A percentile compares a stretch with the other conserved stretches of the same genome.
Conservation (phyloP, 208 protist species). For the Trypanosomatidae sp. region DNA sequence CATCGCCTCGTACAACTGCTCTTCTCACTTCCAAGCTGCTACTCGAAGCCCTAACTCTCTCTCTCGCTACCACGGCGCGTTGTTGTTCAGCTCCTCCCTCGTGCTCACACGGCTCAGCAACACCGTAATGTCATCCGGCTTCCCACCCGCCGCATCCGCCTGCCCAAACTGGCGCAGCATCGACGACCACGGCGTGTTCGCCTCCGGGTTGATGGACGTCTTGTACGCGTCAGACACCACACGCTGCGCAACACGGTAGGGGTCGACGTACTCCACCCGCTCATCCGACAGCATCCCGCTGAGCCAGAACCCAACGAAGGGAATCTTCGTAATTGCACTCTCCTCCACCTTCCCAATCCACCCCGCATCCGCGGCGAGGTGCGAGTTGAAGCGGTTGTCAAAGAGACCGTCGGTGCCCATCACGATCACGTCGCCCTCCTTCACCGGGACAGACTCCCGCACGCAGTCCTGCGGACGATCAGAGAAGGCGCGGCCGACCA, state of each 20-base stretch:
- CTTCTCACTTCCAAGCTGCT: too few relatives aligned
- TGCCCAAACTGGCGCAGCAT: constrained; percentile 83
- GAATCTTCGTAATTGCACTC: constrained; percentile 64
- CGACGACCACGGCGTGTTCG: constrained; percentile 79
- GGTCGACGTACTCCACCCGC: constrained; percentile 77
- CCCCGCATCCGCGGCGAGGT: constrained; percentile 77
- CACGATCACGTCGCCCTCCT: constrained; percentile 91
- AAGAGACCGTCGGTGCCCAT: constrained; percentile 93
- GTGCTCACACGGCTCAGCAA: constrained; percentile 84
- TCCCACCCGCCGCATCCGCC: constrained; percentile 79
- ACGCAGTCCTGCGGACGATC: constrained; percentile 71
- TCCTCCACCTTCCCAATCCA: constrained; percentile 78
- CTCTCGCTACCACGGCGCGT: constrained; percentile 63
- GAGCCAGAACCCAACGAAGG: constrained; percentile 75
- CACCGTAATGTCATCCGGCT: constrained; percentile 91
- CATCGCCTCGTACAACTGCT: too few relatives aligned
- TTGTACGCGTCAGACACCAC: constrained; percentile 82
- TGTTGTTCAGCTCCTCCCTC: constrained; percentile 72
- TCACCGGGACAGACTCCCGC: constrained; percentile 70
- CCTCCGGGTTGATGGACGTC: constrained; percentile 58
- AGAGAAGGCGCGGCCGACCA: constrained; percentile 72
- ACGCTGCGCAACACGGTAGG: constrained; percentile 88
- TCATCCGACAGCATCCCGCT: constrained; percentile 68
- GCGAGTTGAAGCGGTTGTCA: constrained; percentile 91
- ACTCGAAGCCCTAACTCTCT: too few relatives aligned